Conservation (phyloP, 2,329 filamentous ascomycete genomes). For the Ramularia collo-cygni region DNA sequence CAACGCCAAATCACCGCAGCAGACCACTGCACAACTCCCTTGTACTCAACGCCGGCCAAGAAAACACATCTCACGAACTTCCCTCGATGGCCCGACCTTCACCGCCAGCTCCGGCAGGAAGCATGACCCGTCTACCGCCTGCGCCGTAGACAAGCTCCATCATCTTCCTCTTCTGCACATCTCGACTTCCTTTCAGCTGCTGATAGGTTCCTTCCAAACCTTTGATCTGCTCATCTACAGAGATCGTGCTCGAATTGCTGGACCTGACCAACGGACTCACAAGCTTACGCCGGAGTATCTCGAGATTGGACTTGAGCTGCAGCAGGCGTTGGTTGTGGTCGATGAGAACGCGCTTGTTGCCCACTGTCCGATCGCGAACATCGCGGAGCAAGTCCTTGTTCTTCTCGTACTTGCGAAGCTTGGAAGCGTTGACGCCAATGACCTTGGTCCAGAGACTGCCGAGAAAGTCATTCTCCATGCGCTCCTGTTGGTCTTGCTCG, state of each 20-base stretch:
- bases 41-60: too few relatives aligned
- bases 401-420: constrained; percentile 84
- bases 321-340: constrained; percentile 81
- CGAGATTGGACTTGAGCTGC: constrained; percentile 77
- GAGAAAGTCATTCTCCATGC: constrained; percentile 72
- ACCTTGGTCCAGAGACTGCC: constrained; percentile 79
- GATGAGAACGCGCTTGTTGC: constrained; percentile 79
- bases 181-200: constrained; percentile 67
- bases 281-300: constrained; percentile 74
- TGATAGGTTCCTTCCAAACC: constrained; percentile 74
- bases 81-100: constrained; percentile 12
- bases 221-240: constrained; percentile 76
- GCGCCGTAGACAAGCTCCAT: constrained; percentile 29
- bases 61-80: background rate
- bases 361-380: constrained; percentile 74
- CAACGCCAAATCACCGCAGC: too few relatives aligned
- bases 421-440: constrained; percentile 65
- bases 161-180: constrained; percentile 52
- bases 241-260: constrained; percentile 60
- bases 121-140: constrained; percentile 17
- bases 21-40: too few relatives aligned
- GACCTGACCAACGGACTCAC: constrained; percentile 75
- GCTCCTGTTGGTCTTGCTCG: constrained; percentile 74
- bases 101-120: constrained; percentile 10
- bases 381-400: constrained; percentile 74